Evolutionary conservation across 2,329 filamentous ascomycete species (phyloP).

Genomic region (Stagonosporopsis tanaceti): DNA sequence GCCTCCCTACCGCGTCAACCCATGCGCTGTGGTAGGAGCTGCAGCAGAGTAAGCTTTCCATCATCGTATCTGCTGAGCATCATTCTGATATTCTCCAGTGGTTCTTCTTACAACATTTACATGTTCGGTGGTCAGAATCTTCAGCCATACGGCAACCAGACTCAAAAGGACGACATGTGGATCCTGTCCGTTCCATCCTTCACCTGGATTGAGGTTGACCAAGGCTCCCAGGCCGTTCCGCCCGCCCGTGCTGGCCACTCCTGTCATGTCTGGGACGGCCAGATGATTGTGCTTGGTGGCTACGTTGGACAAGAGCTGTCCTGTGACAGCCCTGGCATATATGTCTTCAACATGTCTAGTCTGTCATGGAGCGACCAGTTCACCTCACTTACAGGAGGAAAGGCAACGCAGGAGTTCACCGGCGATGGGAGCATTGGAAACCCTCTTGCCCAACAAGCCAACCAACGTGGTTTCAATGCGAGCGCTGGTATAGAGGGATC

Average conservation of each 20-base stretch:
- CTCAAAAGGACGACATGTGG: constrained; percentile 77
- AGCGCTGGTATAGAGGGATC: constrained; percentile 65
- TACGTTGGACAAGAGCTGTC: constrained; percentile 66
- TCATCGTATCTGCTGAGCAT: background rate
- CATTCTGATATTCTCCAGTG: constrained; percentile 49
- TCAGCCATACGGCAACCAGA: constrained; percentile 65
- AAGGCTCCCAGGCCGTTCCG: constrained; percentile 55
- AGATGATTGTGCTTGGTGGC: constrained; percentile 82
- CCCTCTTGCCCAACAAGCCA: constrained; percentile 60
- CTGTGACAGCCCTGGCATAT: constrained; percentile 74
- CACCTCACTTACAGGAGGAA: constrained; percentile 66
- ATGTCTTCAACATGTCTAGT: constrained; percentile 78
- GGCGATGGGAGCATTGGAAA: constrained; percentile 48
- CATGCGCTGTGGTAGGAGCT: constrained; percentile 75
- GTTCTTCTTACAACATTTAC: constrained; percentile 79
- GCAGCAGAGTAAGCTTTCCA: constrained; percentile 64
- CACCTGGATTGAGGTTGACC: constrained; percentile 76
- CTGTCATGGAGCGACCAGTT: constrained; percentile 75
- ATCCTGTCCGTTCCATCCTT: constrained; percentile 82
- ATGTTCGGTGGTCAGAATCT: constrained; percentile 81
- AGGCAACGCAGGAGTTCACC: constrained; percentile 53
- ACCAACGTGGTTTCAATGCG: constrained; percentile 60
- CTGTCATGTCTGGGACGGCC: constrained; percentile 79
- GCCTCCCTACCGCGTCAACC: constrained; percentile 69
- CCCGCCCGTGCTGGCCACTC: constrained; percentile 74